Base-by-base conservation (phyloP, 768 basidiomycete genomes). In the Naganishia antarctica region DNA sequence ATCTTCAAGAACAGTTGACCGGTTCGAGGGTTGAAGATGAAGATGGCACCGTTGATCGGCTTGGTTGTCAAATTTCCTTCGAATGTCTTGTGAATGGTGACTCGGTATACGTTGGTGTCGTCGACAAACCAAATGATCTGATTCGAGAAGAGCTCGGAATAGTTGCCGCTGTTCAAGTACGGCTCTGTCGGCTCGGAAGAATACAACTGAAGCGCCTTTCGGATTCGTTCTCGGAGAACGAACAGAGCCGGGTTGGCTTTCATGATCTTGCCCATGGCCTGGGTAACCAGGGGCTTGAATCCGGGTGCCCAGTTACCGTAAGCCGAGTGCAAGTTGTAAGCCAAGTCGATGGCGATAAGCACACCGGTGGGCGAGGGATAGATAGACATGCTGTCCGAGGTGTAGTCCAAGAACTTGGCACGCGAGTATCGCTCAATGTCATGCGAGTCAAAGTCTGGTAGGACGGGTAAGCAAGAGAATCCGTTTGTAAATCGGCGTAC, bases 71-170 rank as follows among this genome's bases (percentile, higher is more conserved):
- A 84, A 80, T 99, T 99, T 74, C 96, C 96, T 80, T 99, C 96
- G 79, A 99, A 98, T 7, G 96, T 99, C 83, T 97, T 97, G 82
- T 99, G 96, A 75, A 86, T 87, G 66, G 70, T 68, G 31, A 69
- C 71, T 68, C 96, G 92, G 79, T 99, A 99, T n/a, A 99, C 96
- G 71, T 98, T 98, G 44, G 96, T 98, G 76, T 99, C 96, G 72
- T 99, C 96, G 68, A 99, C 93, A 73, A 98, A 98, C 94, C 90
- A 97, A 64, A 94, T 96, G 76, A 98, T 97, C 78, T 98, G 94
- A 79, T 98, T 99, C 2, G 90, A 92, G 82, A 96, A 96, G 53
- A 96, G 78, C 78, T 96, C 91, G 2, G 91, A 93, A 77, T 93
- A 92, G 76, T 92, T 91, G 83, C 85, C 66, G 25, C 93, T 97